Evolutionary conservation across 345 rosid species (phyloP).

Genomic region (Syzygium aqueum): DNA sequence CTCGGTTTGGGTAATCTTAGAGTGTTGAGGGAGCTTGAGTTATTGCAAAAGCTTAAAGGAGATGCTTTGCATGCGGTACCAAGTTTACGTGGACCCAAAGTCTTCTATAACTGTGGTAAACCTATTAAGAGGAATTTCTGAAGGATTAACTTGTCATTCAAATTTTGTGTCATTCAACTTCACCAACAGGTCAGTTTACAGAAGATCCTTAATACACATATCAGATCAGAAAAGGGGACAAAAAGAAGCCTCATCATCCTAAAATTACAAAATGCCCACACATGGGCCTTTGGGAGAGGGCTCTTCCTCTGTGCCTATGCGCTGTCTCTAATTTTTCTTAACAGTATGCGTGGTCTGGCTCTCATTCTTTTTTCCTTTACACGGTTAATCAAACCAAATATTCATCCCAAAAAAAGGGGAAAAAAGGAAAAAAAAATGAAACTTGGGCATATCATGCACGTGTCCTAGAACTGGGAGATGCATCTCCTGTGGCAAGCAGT

Average conservation of each 20-base stretch:
- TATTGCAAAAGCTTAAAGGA: neutral
- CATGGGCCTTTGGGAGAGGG: conserved; percentile 4
- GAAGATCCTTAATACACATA: neutral
- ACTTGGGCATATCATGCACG: neutral
- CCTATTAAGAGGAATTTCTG: neutral
- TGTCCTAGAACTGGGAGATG: conserved; percentile 51
- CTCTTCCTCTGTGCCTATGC: neutral
- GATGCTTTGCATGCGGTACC: neutral
- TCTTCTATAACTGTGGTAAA: neutral
- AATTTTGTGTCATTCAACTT: neutral
- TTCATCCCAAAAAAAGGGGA: neutral
- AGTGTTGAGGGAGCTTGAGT: neutral
- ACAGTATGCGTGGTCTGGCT: neutral
- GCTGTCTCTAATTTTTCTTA: neutral
- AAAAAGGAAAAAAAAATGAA: neutral
- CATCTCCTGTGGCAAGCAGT: conserved; percentile 51
- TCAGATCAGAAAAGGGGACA: neutral
- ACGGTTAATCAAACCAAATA: neutral
- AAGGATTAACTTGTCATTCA: neutral
- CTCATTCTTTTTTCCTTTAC: neutral
- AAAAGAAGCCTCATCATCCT: conserved; percentile 4
- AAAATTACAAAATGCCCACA: neutral
- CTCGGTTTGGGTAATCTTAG: neutral
- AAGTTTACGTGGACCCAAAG: neutral
- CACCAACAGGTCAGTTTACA: neutral